Evolutionary conservation across 2,329 filamentous ascomycete genomes (phyloP), one percentile per base, ranked within the genome.

Genomic region (Leptodontidium sp.): DNA sequence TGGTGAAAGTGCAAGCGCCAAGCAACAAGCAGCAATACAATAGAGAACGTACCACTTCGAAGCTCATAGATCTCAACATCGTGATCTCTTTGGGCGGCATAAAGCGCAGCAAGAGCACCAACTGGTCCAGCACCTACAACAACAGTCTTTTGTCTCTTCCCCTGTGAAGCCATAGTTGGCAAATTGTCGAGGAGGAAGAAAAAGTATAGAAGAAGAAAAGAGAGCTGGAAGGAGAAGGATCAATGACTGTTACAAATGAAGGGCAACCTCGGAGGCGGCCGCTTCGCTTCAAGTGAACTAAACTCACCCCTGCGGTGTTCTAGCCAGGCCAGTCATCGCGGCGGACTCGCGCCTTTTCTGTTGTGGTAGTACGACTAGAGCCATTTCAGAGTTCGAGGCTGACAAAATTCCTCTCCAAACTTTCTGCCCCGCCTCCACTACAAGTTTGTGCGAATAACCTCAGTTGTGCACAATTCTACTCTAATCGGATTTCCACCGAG

Each of bases 51-150:
- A 98, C 96, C 96, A 83, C 91, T 89, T 78, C 96, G 88, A 74
- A 99, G 83, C 81, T 99, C 96, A 80, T 98, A 99, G 61, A 99
- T 86, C 79, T 98, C 94, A 40, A 99, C 96, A 77, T 95, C 84
- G 79, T 97, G 90, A 53, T 94, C 96, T 79, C 95, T 86, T 74
- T 91, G 88, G 3, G 96, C 95, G 65, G 96, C 95, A 83, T 98
- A 99, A 6, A 99, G 83, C 53, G 94, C 96, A 29, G 96, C 94
- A 52, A 99, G 84, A 12, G 94, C 93, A 49, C 96, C 96, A 8
- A 99, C 96, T 0, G 96, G 96, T 1, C 96, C 96, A 65, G 94
- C 96, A 65, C 96, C 96, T 61, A 99, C 91, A 58, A 99, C 87
- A 24, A 97, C 86, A 66, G 92, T 88, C 80, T 78, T 79, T 61